phyloP scores from a whole-genome alignment of 129 eudicot species.

The Mikania micrantha region DNA sequence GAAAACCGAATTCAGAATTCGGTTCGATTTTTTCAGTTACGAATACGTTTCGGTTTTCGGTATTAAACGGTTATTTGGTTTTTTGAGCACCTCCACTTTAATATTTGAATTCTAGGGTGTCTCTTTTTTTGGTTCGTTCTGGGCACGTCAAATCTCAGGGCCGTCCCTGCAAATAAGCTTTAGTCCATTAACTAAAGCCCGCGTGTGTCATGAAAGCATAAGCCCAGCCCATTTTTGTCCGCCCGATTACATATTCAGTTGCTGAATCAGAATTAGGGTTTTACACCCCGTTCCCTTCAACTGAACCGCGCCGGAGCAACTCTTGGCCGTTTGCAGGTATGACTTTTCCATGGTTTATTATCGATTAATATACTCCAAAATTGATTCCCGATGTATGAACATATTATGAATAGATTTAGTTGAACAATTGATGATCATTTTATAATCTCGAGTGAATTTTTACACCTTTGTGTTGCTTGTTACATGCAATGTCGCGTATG shows the following conservation, averaged over 20 bases:
- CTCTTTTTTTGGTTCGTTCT: no score
- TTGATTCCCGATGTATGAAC: not conserved
- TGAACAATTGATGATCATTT: not conserved
- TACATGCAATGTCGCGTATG: not conserved
- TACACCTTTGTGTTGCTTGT: not conserved
- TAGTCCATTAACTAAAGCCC: not conserved
- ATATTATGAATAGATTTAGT: not conserved
- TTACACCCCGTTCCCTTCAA: not conserved
- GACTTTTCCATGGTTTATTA: not conserved
- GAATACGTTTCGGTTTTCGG: no score
- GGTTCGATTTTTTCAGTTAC: no score
- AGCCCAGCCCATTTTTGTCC: slow-evolving; percentile 7
- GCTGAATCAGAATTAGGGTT: slow-evolving; percentile 17
- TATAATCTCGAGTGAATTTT: not conserved
- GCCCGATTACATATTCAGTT: not conserved
- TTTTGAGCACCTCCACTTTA: no score
- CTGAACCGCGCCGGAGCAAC: slow-evolving; percentile 15
- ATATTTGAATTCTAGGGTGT: no score
- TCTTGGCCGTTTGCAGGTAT: slow-evolving; percentile 15
- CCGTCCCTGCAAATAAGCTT: no score
- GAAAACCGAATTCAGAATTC: no score
- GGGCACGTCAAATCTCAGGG: no score
- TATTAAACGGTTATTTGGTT: no score
- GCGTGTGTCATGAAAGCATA: not conserved
- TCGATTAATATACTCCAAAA: not conserved